Base-by-base conservation (phyloP, 163 green algal species). In the Scenedesmus sp. region DNA sequence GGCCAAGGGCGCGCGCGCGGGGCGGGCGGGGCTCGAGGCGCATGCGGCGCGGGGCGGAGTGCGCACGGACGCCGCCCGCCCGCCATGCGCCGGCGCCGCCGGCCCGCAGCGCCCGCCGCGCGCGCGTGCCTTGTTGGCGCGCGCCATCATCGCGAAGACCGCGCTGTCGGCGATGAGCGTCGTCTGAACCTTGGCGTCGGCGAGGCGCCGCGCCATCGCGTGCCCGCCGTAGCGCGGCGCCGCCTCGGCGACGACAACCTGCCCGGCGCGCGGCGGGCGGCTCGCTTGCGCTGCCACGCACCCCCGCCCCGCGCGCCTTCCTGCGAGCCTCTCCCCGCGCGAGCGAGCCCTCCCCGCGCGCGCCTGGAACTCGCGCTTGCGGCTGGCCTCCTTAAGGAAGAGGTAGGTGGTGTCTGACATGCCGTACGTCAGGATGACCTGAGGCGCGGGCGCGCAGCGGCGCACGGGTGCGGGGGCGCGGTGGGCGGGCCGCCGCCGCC, bases 101-200 rank as follows among this genome's bases (percentile, higher is more conserved):
- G 7, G 10, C 7, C 7, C 39, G 39, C 39, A 47, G 39, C 39
- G 39, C 7, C 39, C 39, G 39, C 7, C 39, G 39, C 39, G 7
- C 39, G 6, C 10, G 39, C 39, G 39, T 47, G 10, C 96, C 90
- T 99, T 97, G 90, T 98, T 98, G 18, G 95, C 92, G 29, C 96
- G 86, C 5, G 94, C 92, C 96, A 99, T 99, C 88, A 99, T 95
- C 51, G 97, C 96, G 90, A 98, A 99, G 20, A 98, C 90, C 26
- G 94, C 90, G 22, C 89, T 86, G 81, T 99, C 97, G 3, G 93
- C 65, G 66, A 99, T 97, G 64, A 91, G 75, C 0, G 96, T 99
- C 13, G 94, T 97, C 42, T 91, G 79, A 39, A 99, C 93, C 70
- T 92, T 92, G 0, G 83, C 82, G n/a, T 89, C 82, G 6, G 92